Evolutionary conservation across 441 rosid species (phyloP).

Genomic region (Populus hybrid): DNA sequence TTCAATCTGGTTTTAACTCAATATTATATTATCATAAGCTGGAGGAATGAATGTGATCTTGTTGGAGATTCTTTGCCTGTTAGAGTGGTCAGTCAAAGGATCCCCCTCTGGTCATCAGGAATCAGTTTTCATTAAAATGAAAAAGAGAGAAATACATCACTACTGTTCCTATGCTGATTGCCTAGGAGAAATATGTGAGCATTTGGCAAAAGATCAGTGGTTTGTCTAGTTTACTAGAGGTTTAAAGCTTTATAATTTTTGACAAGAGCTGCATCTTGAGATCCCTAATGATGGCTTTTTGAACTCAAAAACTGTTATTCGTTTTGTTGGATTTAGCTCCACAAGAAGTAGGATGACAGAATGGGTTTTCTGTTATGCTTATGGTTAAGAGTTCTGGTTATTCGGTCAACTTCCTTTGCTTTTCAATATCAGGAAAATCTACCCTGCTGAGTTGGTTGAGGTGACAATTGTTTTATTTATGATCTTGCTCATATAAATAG

Average conservation of each 20-base stretch:
- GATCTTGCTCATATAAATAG: background rate
- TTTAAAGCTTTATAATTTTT: background rate
- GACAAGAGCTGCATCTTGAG: background rate
- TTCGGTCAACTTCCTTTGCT: too few relatives aligned
- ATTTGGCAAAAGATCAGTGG: too few relatives aligned
- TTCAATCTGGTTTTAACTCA: background rate
- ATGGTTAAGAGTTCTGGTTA: too few relatives aligned
- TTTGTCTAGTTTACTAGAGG: too few relatives aligned
- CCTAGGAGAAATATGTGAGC: background rate
- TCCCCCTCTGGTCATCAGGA: conserved; percentile 1
- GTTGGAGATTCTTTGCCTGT: background rate
- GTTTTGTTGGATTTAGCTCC: too few relatives aligned
- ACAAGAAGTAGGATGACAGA: too few relatives aligned
- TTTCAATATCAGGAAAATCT: too few relatives aligned
- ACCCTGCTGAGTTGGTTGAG: too few relatives aligned
- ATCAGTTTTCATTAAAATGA: background rate
- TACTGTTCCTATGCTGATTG: background rate
- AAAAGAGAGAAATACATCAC: background rate
- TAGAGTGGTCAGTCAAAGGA: background rate
- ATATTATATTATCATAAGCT: background rate
- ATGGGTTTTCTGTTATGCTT: too few relatives aligned
- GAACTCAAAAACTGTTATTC: too few relatives aligned
- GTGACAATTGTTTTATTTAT: background rate
- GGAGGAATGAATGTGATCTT: background rate
- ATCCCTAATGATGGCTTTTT: too few relatives aligned